These are phyloP conservation scores for Sporothrix pallida DNA, from an alignment of 2,329 filamentous ascomycete species.

Conservation along the genomic window DNA sequence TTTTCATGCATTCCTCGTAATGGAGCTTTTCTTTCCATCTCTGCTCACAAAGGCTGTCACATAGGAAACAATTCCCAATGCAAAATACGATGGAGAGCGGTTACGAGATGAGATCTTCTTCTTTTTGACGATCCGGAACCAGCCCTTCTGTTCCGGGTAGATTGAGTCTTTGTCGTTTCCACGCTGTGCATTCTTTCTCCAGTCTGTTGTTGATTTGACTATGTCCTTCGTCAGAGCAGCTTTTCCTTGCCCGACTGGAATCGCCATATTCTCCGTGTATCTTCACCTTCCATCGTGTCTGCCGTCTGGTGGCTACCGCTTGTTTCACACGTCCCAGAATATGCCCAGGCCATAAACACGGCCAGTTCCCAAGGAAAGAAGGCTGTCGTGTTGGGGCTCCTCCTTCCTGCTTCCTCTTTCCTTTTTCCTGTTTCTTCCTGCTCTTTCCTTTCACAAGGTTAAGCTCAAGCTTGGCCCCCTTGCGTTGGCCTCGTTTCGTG, in stretches of 20 bases:
- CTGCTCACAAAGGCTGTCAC: not conserved
- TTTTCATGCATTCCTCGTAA: conserved; percentile 19
- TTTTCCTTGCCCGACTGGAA: not conserved
- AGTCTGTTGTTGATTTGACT: not conserved
- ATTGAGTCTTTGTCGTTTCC: not conserved
- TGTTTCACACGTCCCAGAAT: conserved; percentile 15
- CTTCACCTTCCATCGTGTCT: not conserved
- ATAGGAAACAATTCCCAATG: not conserved
- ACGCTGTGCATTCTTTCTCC: not conserved
- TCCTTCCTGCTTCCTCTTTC: not conserved
- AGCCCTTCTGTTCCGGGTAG: conserved; percentile 28
- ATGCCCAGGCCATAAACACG: not conserved
- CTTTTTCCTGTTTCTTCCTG: not conserved
- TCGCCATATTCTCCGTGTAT: not conserved
- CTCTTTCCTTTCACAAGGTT: not conserved
- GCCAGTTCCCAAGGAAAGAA: not conserved
- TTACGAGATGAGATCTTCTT: not conserved
- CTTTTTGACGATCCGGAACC: conserved; percentile 10
- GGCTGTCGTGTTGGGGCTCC: not conserved
- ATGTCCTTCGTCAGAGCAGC: not conserved
- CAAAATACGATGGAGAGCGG: not conserved
- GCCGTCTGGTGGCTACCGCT: not conserved
- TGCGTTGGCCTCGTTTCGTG: conserved; percentile 12
- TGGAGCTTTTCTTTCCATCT: not conserved
- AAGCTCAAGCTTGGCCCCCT: conserved; percentile 6